Evolutionary conservation across 2,329 filamentous ascomycete genomes (phyloP).

Genomic region (Shiraia bambusicola): DNA sequence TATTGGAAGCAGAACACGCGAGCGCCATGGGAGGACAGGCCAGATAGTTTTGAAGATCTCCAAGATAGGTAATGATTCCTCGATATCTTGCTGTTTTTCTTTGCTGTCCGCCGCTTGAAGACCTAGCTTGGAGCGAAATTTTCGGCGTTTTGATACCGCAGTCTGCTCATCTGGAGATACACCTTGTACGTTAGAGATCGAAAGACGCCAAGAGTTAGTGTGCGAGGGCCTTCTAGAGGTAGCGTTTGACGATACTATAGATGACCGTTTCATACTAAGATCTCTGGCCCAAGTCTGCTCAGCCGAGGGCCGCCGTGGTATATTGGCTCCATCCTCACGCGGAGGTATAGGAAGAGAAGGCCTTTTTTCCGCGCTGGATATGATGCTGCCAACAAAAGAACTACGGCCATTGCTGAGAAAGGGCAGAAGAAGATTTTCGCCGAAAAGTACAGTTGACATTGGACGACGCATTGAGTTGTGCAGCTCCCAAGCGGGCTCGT

Average conservation of each 20-base stretch:
- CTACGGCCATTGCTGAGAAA: conserved; percentile 8
- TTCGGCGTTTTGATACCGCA: conserved; percentile 2
- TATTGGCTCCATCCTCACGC: conserved; percentile 1
- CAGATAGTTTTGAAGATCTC: conserved; percentile 70
- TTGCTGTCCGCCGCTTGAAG: neutral
- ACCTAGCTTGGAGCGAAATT: conserved; percentile 1
- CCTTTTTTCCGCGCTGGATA: neutral
- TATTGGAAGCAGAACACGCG: conserved; percentile 58
- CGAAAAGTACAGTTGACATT: conserved; percentile 18
- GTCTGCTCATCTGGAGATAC: neutral
- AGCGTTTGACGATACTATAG: conserved; percentile 7
- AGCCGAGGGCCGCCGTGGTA: too few species aligned
- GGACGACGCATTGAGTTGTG: conserved; percentile 14
- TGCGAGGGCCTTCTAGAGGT: conserved; percentile 3
- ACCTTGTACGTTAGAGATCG: too few species aligned
- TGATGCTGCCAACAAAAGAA: conserved; percentile 1
- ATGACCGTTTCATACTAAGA: conserved; percentile 6
- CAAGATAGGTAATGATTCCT: conserved; percentile 41
- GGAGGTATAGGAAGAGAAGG: neutral
- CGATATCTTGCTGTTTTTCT: neutral
- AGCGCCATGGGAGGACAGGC: conserved; percentile 58
- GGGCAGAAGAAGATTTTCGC: conserved; percentile 20
- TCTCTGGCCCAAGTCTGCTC: conserved; percentile 1
- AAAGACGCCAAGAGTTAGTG: neutral
- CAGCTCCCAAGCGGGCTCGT: conserved; percentile 13